Conservation (phyloP, 2,329 filamentous ascomycete species). For the Chaetothyriales sp. region DNA sequence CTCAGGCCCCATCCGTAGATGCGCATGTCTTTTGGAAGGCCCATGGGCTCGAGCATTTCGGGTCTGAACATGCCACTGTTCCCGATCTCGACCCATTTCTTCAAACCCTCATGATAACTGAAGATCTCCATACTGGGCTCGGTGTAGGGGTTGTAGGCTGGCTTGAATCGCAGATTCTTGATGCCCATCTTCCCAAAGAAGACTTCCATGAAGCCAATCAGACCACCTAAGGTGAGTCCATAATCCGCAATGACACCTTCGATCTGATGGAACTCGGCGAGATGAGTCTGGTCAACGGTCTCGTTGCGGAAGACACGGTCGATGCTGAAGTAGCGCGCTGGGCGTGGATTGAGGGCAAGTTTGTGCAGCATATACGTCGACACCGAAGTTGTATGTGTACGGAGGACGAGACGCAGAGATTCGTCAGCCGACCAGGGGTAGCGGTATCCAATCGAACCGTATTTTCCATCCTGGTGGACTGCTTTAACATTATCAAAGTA, state of each 20-base stretch:
- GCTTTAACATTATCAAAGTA: conserved; percentile 81
- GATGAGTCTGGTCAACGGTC: conserved; percentile 87
- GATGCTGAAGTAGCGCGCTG: conserved; percentile 95
- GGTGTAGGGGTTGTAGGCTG: conserved; percentile 88
- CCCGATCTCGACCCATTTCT: conserved; percentile 90
- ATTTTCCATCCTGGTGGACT: conserved; percentile 83
- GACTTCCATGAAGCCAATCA: conserved; percentile 87
- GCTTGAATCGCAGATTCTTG: conserved; percentile 77
- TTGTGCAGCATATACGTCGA: conserved; percentile 84
- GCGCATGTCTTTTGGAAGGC: conserved; percentile 74
- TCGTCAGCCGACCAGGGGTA: conserved; percentile 88
- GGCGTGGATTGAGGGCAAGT: conserved; percentile 65
- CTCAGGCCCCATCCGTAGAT: conserved; percentile 90
- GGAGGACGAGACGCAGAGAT: conserved; percentile 70
- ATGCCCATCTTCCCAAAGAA: conserved; percentile 98
- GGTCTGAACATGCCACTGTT: conserved; percentile 98
- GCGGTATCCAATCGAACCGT: conserved; percentile 87
- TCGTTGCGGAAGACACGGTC: conserved; percentile 98
- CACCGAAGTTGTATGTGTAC: conserved; percentile 90
- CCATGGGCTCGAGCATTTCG: conserved; percentile 94
- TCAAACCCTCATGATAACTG: conserved; percentile 75
- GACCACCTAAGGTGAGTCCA: conserved; percentile 73
- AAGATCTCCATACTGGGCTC: conserved; percentile 98
- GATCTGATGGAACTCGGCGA: conserved; percentile 96
- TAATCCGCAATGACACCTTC: conserved; percentile 98